Conservation (phyloP, 306 rosid genomes). For the Cucumis sativus region Cucumber_9930_V3 NC_026659.2:24899001-24899500, state of each 20-base stretch:
- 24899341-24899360: conserved; percentile 28
- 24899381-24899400: neutral
- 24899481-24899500: neutral
- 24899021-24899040: conserved; percentile 40
- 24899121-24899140: conserved; percentile 36
- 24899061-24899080: conserved; percentile 32
- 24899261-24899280: conserved; percentile 20
- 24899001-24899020: conserved; percentile 36
- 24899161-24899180: conserved; percentile 41
- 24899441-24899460: neutral
- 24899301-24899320: conserved; percentile 46
- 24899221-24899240: conserved; percentile 26
- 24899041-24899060: conserved; percentile 44
- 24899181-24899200: conserved; percentile 35
- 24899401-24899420: neutral
- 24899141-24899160: conserved; percentile 31
- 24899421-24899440: neutral
- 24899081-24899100: conserved; percentile 41
- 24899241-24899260: conserved; percentile 22
- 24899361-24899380: neutral
- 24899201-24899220: conserved; percentile 49
- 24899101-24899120: conserved; percentile 33
- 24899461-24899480: neutral
- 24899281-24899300: conserved; percentile 36
- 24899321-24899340: conserved; percentile 38